Percentiles rank a stretch among this genome's conserved stretches.
phyloP scores from a whole-genome alignment of 2,329 filamentous ascomycete genomes.

The Grosmannia penicillata region DNA sequence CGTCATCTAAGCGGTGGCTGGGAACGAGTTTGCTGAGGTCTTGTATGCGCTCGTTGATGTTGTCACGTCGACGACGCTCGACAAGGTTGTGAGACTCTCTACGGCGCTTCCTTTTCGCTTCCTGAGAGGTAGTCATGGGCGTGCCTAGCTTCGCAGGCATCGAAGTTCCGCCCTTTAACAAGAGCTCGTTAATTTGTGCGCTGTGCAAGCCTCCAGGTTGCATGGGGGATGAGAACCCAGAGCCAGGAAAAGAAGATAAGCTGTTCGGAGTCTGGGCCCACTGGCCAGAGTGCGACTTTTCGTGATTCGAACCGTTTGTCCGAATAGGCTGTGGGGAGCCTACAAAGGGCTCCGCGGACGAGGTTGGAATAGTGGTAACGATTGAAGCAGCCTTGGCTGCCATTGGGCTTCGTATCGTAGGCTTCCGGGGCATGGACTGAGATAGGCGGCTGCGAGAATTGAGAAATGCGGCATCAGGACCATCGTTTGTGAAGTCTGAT shows the following conservation, averaged over 20 bases:
- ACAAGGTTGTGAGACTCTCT: conserved; percentile 94
- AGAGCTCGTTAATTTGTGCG: conserved; percentile 73
- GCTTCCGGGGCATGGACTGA: conserved; percentile 55
- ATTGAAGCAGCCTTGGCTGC: conserved; percentile 67
- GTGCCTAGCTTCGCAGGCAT: conserved; percentile 71
- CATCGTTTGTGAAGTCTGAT: conserved; percentile 30
- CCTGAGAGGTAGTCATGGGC: conserved; percentile 53
- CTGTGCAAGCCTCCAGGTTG: conserved; percentile 46
- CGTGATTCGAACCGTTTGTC: conserved; percentile 49
- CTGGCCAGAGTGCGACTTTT: conserved; percentile 74
- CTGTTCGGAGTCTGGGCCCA: conserved; percentile 83
- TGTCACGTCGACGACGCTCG: conserved; percentile 85
- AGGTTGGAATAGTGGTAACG: conserved; percentile 56
- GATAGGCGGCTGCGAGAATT: conserved; percentile 40
- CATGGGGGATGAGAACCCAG: conserved; percentile 74
- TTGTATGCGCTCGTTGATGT: conserved; percentile 97
- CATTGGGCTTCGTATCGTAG: conserved; percentile 64
- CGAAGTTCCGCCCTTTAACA: conserved; percentile 77
- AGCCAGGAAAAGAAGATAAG: conserved; percentile 74
- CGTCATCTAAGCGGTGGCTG: conserved; percentile 82
- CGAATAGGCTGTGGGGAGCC: conserved; percentile 58
- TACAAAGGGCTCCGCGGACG: conserved; percentile 53
- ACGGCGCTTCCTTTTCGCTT: conserved; percentile 82
- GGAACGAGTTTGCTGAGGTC: conserved; percentile 90
- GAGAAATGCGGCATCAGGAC: conserved; percentile 38